phyloP scores from a whole-genome alignment of 805 yeast species.

The Metschnikowia lochheadii region DNA sequence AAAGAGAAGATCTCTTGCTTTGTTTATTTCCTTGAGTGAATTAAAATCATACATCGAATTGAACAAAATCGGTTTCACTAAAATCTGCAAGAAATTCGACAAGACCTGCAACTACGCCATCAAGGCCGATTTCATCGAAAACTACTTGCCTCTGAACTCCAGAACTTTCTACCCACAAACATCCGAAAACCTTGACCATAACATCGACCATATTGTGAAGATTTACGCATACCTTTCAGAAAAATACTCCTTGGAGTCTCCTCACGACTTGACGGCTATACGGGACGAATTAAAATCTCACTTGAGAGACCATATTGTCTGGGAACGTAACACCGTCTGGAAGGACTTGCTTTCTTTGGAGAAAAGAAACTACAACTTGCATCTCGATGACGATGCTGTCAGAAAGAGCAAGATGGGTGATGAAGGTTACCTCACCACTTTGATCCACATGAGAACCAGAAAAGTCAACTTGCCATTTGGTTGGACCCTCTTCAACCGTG shows the following conservation, averaged over 20 bases:
- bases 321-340: conserved; percentile 98
- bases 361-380: conserved; percentile 19
- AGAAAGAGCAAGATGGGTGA: conserved; percentile 18
- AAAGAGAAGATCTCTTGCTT: conserved; percentile 59
- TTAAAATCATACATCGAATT: conserved; percentile 78
- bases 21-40: conserved; percentile 76
- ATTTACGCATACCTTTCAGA: conserved; percentile 48
- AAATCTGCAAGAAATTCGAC: conserved; percentile 89
- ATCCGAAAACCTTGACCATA: conserved; percentile 38
- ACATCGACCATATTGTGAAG: conserved; percentile 49
- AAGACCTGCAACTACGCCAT: conserved; percentile 65
- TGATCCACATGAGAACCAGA: conserved; percentile 17
- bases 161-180: conserved; percentile 50
- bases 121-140: conserved; percentile 52
- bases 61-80: conserved; percentile 83
- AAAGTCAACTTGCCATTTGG: conserved; percentile 31
- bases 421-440: conserved; percentile 12
- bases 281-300: conserved; percentile 46
- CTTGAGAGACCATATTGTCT: conserved; percentile 87
- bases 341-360: conserved; percentile 83
- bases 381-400: conserved; percentile 16
- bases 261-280: conserved; percentile 39
- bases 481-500: conserved; percentile 21
- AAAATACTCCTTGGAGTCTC: conserved; percentile 44
- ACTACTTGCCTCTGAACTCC: conserved; percentile 43